These are phyloP conservation scores for Fomitopsis serialis DNA, from an alignment of 768 basidiomycete species.

Conservation along the genomic window DNA sequence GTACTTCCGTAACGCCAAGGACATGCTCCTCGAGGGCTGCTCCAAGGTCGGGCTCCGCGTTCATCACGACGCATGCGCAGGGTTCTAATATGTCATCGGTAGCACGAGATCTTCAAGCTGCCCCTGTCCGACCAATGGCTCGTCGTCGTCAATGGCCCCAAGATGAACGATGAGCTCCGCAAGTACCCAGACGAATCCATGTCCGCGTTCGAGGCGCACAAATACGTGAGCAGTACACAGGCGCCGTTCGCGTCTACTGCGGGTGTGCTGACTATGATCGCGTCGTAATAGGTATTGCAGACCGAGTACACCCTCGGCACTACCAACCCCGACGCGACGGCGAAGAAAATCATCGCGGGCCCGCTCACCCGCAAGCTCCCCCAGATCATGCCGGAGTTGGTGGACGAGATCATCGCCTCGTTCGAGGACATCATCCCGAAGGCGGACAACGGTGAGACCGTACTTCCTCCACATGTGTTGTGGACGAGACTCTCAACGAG, in stretches of 20 bases:
- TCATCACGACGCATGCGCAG: background rate
- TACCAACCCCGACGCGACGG: background rate
- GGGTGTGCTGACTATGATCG: background rate
- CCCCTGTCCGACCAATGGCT: constrained; percentile 41
- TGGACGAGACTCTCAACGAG: no score
- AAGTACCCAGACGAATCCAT: constrained; percentile 40
- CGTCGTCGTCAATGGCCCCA: constrained; percentile 36
- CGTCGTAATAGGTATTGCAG: background rate
- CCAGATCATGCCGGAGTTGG: constrained; percentile 13
- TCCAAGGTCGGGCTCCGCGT: constrained; percentile 16
- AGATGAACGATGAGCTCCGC: constrained; percentile 49
- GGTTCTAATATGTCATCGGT: background rate
- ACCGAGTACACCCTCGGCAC: background rate
- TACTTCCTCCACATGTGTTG: no score
- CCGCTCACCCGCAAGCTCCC: constrained; percentile 23
- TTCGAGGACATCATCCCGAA: background rate
- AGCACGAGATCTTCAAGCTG: constrained; percentile 34
- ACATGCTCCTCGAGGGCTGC: constrained; percentile 28
- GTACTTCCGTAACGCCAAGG: constrained; percentile 17
- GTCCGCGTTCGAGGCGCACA: constrained; percentile 34
- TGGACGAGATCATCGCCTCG: constrained; percentile 13
- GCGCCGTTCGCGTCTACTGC: background rate
- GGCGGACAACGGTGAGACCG: background rate
- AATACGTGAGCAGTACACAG: constrained; percentile 26
- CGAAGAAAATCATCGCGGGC: constrained; percentile 14